phyloP scores from a whole-genome alignment of 2,329 filamentous ascomycete species.

The Ploettnerulaceae sp. region DNA sequence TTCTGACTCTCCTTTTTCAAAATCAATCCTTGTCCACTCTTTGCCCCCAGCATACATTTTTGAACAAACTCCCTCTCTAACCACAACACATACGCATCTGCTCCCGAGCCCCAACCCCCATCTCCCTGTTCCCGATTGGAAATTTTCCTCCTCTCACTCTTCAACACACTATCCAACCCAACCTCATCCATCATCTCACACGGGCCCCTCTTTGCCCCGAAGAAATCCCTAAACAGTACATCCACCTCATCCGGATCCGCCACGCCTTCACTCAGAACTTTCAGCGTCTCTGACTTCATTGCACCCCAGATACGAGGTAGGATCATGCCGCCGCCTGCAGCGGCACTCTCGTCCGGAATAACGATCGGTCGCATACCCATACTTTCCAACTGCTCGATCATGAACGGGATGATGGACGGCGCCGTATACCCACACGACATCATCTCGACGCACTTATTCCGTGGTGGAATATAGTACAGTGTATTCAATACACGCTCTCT shows the following conservation, averaged over 20 bases:
- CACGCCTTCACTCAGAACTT: slow-evolving; percentile 34
- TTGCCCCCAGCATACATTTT: slow-evolving; percentile 33
- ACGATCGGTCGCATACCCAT: slow-evolving; percentile 37
- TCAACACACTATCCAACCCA: slow-evolving; percentile 37
- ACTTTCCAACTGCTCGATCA: slow-evolving; percentile 29
- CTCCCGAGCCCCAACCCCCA: slow-evolving; percentile 1
- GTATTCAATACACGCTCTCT: slow-evolving; percentile 38
- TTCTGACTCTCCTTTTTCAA: background rate
- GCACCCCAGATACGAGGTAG: slow-evolving; percentile 40
- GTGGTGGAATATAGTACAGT: slow-evolving; percentile 37
- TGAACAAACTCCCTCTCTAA: slow-evolving; percentile 31
- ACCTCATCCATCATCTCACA: slow-evolving; percentile 40
- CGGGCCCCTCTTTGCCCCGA: slow-evolving; percentile 35
- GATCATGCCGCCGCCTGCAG: slow-evolving; percentile 35
- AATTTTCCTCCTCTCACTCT: slow-evolving; percentile 37
- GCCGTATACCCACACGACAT: slow-evolving; percentile 36
- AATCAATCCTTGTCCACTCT: slow-evolving; percentile 30
- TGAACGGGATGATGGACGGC: slow-evolving; percentile 29
- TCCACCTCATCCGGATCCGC: slow-evolving; percentile 36
- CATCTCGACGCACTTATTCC: slow-evolving; percentile 34
- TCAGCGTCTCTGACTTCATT: slow-evolving; percentile 38
- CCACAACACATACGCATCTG: slow-evolving; percentile 25
- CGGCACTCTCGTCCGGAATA: slow-evolving; percentile 27
- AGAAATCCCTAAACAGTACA: slow-evolving; percentile 30
- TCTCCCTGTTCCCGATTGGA: slow-evolving; percentile 16